Conservation (phyloP, 1,284 basidiomycete species). For the Cutaneotrichosporon spelunceum region DNA sequence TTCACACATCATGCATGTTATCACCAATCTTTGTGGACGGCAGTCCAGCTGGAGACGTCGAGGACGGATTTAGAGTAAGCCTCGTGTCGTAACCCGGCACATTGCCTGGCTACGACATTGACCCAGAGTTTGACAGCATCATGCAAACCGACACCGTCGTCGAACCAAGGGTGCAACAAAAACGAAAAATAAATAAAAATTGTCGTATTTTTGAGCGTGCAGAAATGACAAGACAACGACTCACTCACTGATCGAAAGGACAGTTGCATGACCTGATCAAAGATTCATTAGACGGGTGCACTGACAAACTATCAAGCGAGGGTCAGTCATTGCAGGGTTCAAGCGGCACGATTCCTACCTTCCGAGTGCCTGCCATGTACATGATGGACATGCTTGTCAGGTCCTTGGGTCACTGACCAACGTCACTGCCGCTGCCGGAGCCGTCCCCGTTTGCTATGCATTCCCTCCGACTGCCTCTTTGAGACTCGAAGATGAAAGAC, state of each 20-base stretch:
- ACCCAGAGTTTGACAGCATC: background rate
- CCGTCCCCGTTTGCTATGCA: background rate
- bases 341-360: background rate
- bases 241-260: background rate
- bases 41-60: background rate
- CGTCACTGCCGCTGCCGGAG: background rate
- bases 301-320: background rate
- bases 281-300: background rate
- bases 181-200: background rate
- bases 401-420: background rate
- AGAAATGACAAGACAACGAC: background rate
- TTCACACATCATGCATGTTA: background rate
- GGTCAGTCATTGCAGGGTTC: background rate
- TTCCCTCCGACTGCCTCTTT: background rate
- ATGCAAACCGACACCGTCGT: background rate
- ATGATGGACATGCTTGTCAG: background rate
- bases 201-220: background rate
- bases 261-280: background rate
- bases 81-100: background rate
- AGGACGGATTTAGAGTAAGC: background rate
- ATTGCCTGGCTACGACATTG: background rate
- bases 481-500: no score
- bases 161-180: background rate
- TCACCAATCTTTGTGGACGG: background rate
- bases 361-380: background rate